Conservation (phyloP, 2,329 filamentous ascomycete species). For the Ophiosphaerella narmari region DNA sequence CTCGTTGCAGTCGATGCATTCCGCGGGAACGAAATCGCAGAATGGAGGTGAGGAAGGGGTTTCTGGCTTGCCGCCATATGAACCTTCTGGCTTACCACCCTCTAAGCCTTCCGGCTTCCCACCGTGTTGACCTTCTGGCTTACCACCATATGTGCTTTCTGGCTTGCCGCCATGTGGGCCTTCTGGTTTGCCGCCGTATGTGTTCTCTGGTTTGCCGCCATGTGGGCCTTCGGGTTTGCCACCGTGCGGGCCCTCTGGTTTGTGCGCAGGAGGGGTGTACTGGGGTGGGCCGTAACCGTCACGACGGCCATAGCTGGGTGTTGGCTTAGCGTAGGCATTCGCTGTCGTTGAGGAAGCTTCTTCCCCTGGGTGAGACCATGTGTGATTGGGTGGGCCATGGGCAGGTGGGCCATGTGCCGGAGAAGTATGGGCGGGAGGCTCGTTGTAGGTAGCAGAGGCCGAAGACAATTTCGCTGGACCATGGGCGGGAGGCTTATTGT, state of each 20-base stretch:
- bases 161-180: background rate
- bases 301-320: background rate
- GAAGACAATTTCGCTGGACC: background rate
- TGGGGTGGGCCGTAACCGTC: background rate
- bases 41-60: background rate
- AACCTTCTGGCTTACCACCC: background rate
- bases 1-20: constrained; percentile 9
- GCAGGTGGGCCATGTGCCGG: background rate
- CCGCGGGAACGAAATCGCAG: background rate
- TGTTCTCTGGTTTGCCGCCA: background rate
- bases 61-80: background rate
- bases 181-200: background rate
- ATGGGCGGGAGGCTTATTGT: background rate
- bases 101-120: background rate
- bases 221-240: background rate
- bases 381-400: background rate
- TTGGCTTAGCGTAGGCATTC: background rate
- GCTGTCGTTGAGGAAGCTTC: background rate
- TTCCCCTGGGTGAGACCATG: background rate
- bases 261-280: background rate
- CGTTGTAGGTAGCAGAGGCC: background rate
- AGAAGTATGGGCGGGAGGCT: background rate
- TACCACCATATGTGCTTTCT: background rate
- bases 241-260: background rate
- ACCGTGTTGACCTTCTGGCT: background rate